Conservation (phyloP, 1,284 basidiomycete species). For the Albatrellus sp. region DNA sequence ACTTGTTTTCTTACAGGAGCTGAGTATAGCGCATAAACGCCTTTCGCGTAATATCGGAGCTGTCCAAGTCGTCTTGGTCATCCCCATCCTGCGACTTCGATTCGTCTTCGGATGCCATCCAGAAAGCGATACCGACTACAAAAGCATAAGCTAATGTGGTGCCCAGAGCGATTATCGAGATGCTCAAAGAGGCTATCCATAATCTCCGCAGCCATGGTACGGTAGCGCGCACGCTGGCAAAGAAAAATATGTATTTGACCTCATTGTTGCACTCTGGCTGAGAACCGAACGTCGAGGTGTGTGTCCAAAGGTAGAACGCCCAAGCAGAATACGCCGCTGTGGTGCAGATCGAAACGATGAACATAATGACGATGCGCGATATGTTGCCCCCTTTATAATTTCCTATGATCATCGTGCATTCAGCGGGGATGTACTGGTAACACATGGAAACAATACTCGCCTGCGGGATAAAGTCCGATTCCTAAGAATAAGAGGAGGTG, state of each 20-base stretch:
- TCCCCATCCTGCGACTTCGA: too few species aligned
- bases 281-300: background rate
- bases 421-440: background rate
- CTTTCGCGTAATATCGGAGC: too few species aligned
- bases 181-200: slow-evolving; percentile 5
- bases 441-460: background rate
- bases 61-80: too few species aligned
- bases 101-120: too few species aligned
- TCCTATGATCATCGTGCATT: background rate
- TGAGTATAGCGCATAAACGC: background rate
- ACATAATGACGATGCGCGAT: slow-evolving; percentile 1
- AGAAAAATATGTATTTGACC: slow-evolving; percentile 9
- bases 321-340: slow-evolving; percentile 4
- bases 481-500: slow-evolving; percentile 9
- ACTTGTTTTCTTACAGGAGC: slow-evolving; percentile 9
- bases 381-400: slow-evolving; percentile 6
- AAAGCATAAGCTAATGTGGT: background rate
- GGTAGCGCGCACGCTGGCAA: slow-evolving; percentile 5
- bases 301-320: slow-evolving; percentile 7
- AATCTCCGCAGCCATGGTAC: slow-evolving; percentile 4
- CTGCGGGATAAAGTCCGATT: background rate
- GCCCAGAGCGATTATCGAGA: slow-evolving; percentile 1
- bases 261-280: slow-evolving; percentile 2
- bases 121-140: too few species aligned
- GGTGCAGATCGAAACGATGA: background rate